Percentiles rank a stretch among this genome's conserved stretches.
phyloP scores from a whole-genome alignment of 495 filamentous ascomycete species.

The Podospora pseudoanserina region DNA sequence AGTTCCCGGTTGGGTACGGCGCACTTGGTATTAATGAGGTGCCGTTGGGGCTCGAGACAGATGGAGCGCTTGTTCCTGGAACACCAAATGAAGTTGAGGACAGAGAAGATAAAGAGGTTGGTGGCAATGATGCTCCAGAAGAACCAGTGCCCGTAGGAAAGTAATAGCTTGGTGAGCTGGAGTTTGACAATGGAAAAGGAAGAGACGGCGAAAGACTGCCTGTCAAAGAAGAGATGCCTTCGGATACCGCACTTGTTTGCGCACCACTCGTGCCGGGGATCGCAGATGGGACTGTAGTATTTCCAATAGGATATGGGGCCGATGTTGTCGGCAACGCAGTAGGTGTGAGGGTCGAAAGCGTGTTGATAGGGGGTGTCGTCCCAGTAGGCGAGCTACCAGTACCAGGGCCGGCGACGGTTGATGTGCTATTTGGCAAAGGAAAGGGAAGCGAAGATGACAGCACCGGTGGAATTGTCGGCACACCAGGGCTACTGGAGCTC shows the following conservation, averaged over 20 bases:
- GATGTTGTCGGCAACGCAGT: slow-evolving; percentile 4
- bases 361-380: slow-evolving; percentile 3
- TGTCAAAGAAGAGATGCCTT: not conserved
- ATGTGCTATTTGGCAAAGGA: slow-evolving; percentile 14
- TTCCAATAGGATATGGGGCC: slow-evolving; percentile 16
- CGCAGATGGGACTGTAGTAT: slow-evolving; percentile 3
- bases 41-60: not conserved
- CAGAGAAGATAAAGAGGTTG: not conserved
- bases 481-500: not conserved
- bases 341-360: not conserved
- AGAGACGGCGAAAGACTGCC: not conserved
- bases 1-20: slow-evolving; percentile 2
- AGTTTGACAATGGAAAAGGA: slow-evolving; percentile 18
- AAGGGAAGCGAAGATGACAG: slow-evolving; percentile 6
- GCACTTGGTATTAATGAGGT: not conserved
- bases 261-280: not conserved
- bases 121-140: not conserved
- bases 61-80: not conserved
- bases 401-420: slow-evolving; percentile 7
- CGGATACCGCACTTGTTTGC: not conserved
- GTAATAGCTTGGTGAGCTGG: not conserved
- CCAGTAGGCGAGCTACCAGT: slow-evolving; percentile 11
- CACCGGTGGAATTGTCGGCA: not conserved
- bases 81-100: not conserved
- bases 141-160: not conserved